Conservation (phyloP, 1,284 basidiomycete genomes). For the Vanrija sp. region DNA sequence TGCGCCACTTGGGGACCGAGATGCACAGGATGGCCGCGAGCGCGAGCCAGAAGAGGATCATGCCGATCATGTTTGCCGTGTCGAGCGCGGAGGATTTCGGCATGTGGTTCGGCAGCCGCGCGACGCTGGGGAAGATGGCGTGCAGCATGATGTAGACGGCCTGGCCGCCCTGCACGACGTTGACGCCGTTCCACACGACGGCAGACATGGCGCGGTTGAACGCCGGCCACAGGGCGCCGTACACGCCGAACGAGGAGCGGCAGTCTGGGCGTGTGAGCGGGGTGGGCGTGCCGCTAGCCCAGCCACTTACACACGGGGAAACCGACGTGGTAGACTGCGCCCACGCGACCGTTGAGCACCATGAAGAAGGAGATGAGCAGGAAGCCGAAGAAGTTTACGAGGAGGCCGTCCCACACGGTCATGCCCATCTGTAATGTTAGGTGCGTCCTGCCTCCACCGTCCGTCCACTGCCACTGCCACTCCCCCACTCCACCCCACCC, state of each 20-base stretch:
- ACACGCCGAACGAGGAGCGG: conserved; percentile 71
- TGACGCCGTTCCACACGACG: conserved; percentile 57
- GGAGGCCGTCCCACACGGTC: conserved; percentile 30
- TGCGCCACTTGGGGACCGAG: conserved; percentile 60
- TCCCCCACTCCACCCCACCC: too few relatives aligned
- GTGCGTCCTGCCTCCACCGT: not conserved
- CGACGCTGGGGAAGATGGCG: conserved; percentile 68
- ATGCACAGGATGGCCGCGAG: conserved; percentile 72
- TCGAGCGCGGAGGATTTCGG: conserved; percentile 60
- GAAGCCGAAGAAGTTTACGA: conserved; percentile 27
- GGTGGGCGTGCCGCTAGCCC: not conserved
- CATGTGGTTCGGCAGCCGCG: conserved; percentile 63
- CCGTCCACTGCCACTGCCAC: too few relatives aligned
- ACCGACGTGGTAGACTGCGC: conserved; percentile 34
- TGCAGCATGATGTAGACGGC: conserved; percentile 68
- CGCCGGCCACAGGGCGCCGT: conserved; percentile 73
- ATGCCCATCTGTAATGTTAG: conserved; percentile 20
- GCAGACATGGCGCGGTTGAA: conserved; percentile 68
- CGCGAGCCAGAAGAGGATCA: conserved; percentile 77
- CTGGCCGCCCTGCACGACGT: conserved; percentile 42
- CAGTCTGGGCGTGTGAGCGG: conserved; percentile 43
- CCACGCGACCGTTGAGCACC: conserved; percentile 34
- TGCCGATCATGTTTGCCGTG: conserved; percentile 54
- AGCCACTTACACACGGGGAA: not conserved
- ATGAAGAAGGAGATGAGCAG: conserved; percentile 36